Evolutionary conservation across 164 flowering plant species (phyloP).

Genomic region (Cinnamomum chago): DNA sequence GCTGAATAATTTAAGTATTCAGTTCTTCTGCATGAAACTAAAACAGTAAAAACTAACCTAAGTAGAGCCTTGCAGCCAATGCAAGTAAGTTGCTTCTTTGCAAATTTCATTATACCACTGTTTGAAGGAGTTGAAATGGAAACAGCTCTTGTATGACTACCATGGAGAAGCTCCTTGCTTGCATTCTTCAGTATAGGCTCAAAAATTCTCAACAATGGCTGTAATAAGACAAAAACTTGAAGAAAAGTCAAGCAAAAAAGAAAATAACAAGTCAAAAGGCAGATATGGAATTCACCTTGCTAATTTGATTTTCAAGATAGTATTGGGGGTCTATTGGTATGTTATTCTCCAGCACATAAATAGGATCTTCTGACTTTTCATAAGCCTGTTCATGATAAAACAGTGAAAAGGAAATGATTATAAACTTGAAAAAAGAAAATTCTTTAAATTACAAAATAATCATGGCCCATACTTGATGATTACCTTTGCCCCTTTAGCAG

Average conservation of each 20-base stretch:
- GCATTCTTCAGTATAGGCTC: conserved; percentile 98
- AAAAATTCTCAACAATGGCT: conserved; percentile 93
- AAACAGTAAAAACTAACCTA: conserved; percentile 37
- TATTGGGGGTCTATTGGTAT: conserved; percentile 93
- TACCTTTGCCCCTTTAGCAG: conserved; percentile 99
- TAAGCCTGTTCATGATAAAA: conserved; percentile 64
- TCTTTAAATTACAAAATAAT: background rate
- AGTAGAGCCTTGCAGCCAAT: conserved; percentile 88
- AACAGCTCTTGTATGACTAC: conserved; percentile 90
- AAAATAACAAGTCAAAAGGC: background rate
- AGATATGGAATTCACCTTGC: conserved; percentile 52
- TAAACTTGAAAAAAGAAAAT: background rate
- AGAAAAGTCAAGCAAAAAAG: background rate
- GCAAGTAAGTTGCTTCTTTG: conserved; percentile 86
- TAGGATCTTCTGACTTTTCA: conserved; percentile 97
- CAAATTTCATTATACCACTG: conserved; percentile 93
- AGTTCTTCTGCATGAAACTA: too few species aligned
- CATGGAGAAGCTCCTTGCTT: conserved; percentile 85
- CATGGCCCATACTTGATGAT: conserved; percentile 10
- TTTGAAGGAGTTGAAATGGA: conserved; percentile 92
- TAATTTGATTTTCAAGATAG: conserved; percentile 92
- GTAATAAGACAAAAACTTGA: conserved; percentile 16
- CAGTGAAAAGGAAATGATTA: conserved; percentile 4
- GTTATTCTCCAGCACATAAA: conserved; percentile 90
- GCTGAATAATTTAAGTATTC: too few species aligned